phyloP scores from a whole-genome alignment of 148 eudicot species.

The Fagopyrum tataricum region DNA sequence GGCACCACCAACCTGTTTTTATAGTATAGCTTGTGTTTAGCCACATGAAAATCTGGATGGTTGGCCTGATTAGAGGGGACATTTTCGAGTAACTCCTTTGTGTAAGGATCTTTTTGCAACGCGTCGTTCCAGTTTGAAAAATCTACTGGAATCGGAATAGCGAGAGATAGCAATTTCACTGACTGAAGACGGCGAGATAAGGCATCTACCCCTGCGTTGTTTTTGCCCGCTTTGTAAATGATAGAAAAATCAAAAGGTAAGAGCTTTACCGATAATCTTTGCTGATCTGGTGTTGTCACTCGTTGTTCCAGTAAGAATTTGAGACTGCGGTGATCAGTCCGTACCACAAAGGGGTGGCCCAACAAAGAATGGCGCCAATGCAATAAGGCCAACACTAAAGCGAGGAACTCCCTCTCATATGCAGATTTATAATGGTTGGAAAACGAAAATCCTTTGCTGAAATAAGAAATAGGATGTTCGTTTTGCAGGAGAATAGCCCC shows the following conservation, averaged over 20 bases:
- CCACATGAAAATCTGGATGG: neutral
- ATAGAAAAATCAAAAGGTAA: neutral
- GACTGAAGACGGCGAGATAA: neutral
- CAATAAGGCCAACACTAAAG: neutral
- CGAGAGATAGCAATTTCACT: neutral
- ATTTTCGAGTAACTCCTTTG: neutral
- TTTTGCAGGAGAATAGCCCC: neutral
- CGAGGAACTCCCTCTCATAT: neutral
- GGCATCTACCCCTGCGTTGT: neutral
- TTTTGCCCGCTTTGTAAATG: neutral
- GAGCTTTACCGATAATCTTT: too few species aligned
- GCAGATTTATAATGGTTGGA: neutral
- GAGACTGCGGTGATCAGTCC: neutral
- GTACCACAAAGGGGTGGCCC: neutral
- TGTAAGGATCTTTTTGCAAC: neutral
- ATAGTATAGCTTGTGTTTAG: neutral
- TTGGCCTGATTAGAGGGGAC: neutral
- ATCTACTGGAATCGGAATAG: neutral
- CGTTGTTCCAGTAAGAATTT: neutral
- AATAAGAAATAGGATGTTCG: neutral
- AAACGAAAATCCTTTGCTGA: neutral
- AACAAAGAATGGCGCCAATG: neutral
- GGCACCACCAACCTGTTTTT: neutral
- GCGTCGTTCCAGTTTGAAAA: neutral
- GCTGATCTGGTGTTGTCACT: neutral